Percentiles rank a stretch among this genome's conserved stretches.
phyloP scores from a whole-genome alignment of 1,139 yeast genomes.

The Suhomyces yuchorum region DNA sequence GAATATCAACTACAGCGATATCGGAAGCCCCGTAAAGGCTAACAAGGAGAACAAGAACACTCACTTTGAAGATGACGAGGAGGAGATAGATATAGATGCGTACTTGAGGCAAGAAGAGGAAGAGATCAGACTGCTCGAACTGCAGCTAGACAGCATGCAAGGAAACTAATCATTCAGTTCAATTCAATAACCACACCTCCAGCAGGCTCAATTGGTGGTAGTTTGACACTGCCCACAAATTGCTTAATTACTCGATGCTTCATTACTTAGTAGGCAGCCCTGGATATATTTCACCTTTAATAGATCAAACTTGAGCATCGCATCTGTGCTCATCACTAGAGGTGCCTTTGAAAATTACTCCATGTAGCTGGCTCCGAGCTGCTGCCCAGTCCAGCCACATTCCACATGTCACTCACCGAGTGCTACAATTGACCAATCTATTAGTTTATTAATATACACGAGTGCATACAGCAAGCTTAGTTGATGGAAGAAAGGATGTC shows the following conservation, averaged over 20 bases:
- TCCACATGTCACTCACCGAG: too few relatives aligned
- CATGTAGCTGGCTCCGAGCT: too few relatives aligned
- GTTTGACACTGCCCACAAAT: too few relatives aligned
- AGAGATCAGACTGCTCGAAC: constrained; percentile 37
- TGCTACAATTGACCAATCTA: constrained; percentile 8
- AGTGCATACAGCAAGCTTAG: constrained; percentile 17
- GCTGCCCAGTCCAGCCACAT: too few relatives aligned
- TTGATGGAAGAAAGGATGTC: constrained; percentile 76
- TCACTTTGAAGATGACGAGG: constrained; percentile 27
- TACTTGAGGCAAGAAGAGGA: constrained; percentile 36
- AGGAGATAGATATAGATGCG: constrained; percentile 38
- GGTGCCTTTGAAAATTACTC: too few relatives aligned
- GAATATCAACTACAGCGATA: constrained; percentile 29
- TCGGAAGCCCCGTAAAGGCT: constrained; percentile 23
- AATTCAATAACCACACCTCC: background rate
- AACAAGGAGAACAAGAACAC: constrained; percentile 17
- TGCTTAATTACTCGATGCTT: too few relatives aligned
- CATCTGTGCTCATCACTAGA: too few relatives aligned
- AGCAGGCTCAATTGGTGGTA: too few relatives aligned
- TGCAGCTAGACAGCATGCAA: constrained; percentile 25
- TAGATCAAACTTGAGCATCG: too few relatives aligned
- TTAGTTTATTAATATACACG: constrained; percentile 16
- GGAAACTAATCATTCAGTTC: background rate
- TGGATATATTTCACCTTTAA: too few relatives aligned
- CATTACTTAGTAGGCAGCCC: too few relatives aligned